These are phyloP conservation scores for Huntiella savannae DNA, from an alignment of 2,329 filamentous ascomycete genomes.

Conservation along the genomic window DNA sequence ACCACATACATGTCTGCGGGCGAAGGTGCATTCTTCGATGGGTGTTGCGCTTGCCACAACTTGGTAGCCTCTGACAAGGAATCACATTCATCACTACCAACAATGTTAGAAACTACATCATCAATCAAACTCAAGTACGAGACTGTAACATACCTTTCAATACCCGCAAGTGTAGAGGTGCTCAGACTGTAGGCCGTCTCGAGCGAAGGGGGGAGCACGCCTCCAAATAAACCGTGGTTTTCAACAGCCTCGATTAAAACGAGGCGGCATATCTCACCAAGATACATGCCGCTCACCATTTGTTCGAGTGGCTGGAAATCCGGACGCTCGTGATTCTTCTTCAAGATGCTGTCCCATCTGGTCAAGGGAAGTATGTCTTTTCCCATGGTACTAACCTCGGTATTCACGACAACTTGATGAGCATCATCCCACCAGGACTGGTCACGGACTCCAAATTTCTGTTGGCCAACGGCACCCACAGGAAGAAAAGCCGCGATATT, in stretches of 20 bases:
- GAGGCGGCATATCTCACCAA: slow-evolving; percentile 44
- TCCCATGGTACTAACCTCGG: slow-evolving; percentile 49
- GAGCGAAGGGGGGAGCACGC: slow-evolving; percentile 35
- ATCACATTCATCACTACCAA: slow-evolving; percentile 2
- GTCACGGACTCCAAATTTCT: slow-evolving; percentile 38
- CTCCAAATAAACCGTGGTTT: slow-evolving; percentile 34
- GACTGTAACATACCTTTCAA: slow-evolving; percentile 31
- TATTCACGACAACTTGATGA: slow-evolving; percentile 46
- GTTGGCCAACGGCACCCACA: slow-evolving; percentile 31
- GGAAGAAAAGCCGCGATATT: slow-evolving; percentile 49
- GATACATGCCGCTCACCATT: slow-evolving; percentile 44
- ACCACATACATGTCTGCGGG: slow-evolving; percentile 31
- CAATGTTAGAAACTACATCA: neutral
- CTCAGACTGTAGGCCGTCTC: slow-evolving; percentile 35
- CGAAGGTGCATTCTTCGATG: slow-evolving; percentile 20
- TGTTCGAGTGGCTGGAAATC: slow-evolving; percentile 44
- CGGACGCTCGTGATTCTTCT: slow-evolving; percentile 32
- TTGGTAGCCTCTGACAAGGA: neutral
- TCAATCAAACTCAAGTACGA: neutral
- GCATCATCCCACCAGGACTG: slow-evolving; percentile 36
- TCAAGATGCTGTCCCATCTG: slow-evolving; percentile 38
- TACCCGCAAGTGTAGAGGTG: slow-evolving; percentile 38
- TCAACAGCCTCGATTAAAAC: slow-evolving; percentile 39
- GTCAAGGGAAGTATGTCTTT: slow-evolving; percentile 38
- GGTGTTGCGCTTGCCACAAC: slow-evolving; percentile 17